Evolutionary conservation across 2,329 filamentous ascomycete species (phyloP), one percentile per base, ranked within the genome.

Genomic region (Neocucurbitaria cava): DNA sequence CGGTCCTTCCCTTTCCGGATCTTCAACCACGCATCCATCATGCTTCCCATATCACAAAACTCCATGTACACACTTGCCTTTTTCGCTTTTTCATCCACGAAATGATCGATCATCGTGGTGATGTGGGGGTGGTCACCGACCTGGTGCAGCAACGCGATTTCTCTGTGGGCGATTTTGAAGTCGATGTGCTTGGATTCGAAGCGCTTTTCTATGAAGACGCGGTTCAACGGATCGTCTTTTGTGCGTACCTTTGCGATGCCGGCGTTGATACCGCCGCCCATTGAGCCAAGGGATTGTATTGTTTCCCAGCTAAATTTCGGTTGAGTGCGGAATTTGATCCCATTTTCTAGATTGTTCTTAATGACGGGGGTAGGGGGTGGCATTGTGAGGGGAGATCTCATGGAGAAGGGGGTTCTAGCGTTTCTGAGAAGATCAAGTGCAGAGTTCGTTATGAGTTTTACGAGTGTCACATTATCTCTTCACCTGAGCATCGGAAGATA

Each of bases 171-270:
- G 4, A 43, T 23, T 2, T 49, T 49, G 9, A 30, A 3, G 10
- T 24, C 5, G 28, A 63, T 51, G 13, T 58, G 21, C 6, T 48
- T 18, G 2, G 15, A 11, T 0, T 26, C 8, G 31, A 59, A 58
- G 1, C 52, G 43, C 31, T 67, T 67, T 18, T 67, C 64, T 31
- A 66, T 61, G 36, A 56, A 61, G 7, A 48, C 20, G 26, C 45
- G 43, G 10, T 20, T 28, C 8, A 26, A 13, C 13, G 31, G 31
- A 13, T 35, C 31, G 31, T 35, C 31, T 17, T 35, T 35, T 4
- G 31, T 35, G 13, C 31, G 31, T 15, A 35, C 31, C 13, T 35
- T 35, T 2, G 13, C 39, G 20, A 59, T 59, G n/a, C 56, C 49
- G 1, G 28, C 45, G n/a, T 56, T 52, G 6, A 58, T n/a, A 11